A percentile compares a stretch with the other conserved stretches of the same genome.
phyloP scores from a whole-genome alignment of 305 asterid genomes.

The Fraxinus xanthoxyloides region DNA sequence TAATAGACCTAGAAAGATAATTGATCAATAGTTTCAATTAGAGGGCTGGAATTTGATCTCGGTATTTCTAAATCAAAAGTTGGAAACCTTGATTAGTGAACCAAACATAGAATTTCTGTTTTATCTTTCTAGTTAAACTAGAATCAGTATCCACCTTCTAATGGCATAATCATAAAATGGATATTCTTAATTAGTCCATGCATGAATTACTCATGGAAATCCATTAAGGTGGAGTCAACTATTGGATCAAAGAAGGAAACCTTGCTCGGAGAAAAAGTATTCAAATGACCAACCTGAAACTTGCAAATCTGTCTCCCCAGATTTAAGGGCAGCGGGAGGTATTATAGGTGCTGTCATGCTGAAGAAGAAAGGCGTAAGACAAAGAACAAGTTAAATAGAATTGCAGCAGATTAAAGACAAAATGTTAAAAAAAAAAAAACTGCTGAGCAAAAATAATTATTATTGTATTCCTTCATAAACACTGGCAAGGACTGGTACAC shows the following conservation, averaged over 20 bases:
- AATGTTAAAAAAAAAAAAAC: background rate
- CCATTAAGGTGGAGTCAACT: background rate
- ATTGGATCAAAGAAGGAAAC: background rate
- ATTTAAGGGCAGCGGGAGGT: slow-evolving; percentile 74
- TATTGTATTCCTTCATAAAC: background rate
- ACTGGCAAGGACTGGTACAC: background rate
- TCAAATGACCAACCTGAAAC: slow-evolving; percentile 46
- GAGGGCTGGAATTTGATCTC: background rate
- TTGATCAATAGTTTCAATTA: background rate
- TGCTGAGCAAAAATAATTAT: background rate
- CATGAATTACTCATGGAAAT: background rate
- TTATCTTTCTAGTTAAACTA: background rate
- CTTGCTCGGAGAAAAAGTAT: slow-evolving; percentile 1
- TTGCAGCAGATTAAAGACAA: slow-evolving; percentile 4
- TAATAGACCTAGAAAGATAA: background rate
- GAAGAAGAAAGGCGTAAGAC: slow-evolving; percentile 11
- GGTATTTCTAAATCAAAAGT: background rate
- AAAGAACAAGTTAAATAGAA: background rate
- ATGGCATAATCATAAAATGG: background rate
- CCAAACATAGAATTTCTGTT: background rate
- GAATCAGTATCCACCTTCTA: background rate
- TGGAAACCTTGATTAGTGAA: background rate
- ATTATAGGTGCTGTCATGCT: slow-evolving; percentile 96
- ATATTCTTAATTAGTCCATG: background rate
- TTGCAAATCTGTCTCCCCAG: slow-evolving; percentile 78